A percentile compares a stretch with the other conserved stretches of the same genome.
Evolutionary conservation across 2,329 filamentous ascomycete genomes (phyloP).

Genomic region (Diaporthe amygdali): DNA sequence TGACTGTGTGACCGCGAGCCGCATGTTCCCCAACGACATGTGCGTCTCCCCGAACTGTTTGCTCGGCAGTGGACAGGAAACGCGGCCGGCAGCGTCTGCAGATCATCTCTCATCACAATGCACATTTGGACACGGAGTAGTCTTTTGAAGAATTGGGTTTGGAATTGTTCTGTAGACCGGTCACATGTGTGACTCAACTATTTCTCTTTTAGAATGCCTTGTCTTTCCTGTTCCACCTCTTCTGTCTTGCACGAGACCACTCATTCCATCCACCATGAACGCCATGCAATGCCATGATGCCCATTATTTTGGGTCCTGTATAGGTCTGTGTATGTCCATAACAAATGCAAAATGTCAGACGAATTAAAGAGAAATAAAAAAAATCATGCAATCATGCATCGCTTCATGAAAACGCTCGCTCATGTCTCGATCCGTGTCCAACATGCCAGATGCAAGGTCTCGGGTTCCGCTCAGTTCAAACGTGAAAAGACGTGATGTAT

Average conservation of each 20-base stretch:
- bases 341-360: neutral
- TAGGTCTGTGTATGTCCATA: slow-evolving; percentile 5
- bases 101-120: neutral
- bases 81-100: neutral
- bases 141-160: neutral
- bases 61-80: neutral
- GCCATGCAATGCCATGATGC: slow-evolving; percentile 1
- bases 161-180: neutral
- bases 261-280: slow-evolving; percentile 3
- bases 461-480: neutral
- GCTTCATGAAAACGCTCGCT: slow-evolving; percentile 4
- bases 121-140: neutral
- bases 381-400: neutral
- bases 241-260: neutral
- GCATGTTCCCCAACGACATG: neutral
- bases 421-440: neutral
- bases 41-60: neutral
- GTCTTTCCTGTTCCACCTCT: neutral
- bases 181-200: neutral
- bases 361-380: neutral
- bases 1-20: neutral
- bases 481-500: neutral
- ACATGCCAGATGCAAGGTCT: neutral
- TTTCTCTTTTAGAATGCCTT: neutral
- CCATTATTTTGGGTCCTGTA: neutral